phyloP scores from a whole-genome alignment of 2,329 filamentous ascomycete species.

The Ascochyta pisi region DNA sequence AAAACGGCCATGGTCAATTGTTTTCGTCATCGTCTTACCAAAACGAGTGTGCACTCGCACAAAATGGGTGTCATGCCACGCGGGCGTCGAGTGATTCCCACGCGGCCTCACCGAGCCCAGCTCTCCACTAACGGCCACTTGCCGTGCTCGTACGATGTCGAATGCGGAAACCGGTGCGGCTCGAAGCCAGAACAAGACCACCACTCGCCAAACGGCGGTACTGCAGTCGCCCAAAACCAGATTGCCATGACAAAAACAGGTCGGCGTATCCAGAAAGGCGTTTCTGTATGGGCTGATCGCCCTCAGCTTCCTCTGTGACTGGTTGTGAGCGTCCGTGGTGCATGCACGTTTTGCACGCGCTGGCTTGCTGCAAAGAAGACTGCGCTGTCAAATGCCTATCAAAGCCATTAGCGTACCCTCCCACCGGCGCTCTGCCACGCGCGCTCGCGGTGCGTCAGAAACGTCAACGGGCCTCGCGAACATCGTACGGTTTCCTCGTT shows the following conservation, averaged over 20 bases:
- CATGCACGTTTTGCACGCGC: slow-evolving; percentile 13
- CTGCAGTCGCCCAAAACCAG: slow-evolving; percentile 11
- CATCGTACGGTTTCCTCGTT: slow-evolving; percentile 11
- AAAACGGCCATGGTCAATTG: neutral
- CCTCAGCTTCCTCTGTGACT: neutral
- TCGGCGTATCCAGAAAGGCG: neutral
- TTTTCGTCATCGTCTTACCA: slow-evolving; percentile 6
- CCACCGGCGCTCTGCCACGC: slow-evolving; percentile 10
- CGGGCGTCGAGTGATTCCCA: slow-evolving; percentile 7
- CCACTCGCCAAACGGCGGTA: neutral
- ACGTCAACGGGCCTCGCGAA: slow-evolving; percentile 16
- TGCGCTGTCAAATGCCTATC: slow-evolving; percentile 5
- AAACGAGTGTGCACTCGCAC: slow-evolving; percentile 3
- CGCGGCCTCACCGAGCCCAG: slow-evolving; percentile 12
- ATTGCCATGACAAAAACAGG: neutral
- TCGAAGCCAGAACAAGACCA: neutral
- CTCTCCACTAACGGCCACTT: slow-evolving; percentile 18
- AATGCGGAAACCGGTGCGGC: slow-evolving; percentile 8
- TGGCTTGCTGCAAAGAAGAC: neutral
- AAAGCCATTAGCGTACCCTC: slow-evolving; percentile 13
- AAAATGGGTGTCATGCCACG: slow-evolving; percentile 10
- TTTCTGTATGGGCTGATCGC: slow-evolving; percentile 6
- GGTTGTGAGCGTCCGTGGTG: neutral
- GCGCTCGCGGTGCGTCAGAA: slow-evolving; percentile 14
- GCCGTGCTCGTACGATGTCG: slow-evolving; percentile 2